Evolutionary conservation across 1,284 basidiomycete genomes (phyloP).

Genomic region (Thelephora terrestris): DNA sequence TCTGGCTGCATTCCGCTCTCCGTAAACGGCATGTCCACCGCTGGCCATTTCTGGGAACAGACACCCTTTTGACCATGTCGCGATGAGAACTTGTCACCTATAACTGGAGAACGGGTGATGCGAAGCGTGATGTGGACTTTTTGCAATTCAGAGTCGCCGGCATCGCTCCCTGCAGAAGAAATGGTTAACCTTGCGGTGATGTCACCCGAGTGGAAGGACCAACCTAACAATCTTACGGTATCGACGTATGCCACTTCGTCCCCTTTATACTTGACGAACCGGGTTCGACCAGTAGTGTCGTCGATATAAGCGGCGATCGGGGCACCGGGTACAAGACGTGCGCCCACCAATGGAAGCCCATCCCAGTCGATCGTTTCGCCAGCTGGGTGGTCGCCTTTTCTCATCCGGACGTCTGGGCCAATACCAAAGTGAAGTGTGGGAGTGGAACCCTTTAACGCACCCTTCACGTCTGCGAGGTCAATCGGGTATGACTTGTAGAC

Average conservation of each 20-base stretch:
- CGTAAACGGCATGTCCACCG: slow-evolving; percentile 97
- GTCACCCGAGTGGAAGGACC: slow-evolving; percentile 14
- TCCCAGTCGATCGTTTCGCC: slow-evolving; percentile 68
- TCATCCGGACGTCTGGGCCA: slow-evolving; percentile 61
- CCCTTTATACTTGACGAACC: slow-evolving; percentile 93
- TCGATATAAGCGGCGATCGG: slow-evolving; percentile 83
- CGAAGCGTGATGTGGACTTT: slow-evolving; percentile 93
- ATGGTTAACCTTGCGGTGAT: background rate
- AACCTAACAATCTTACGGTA: slow-evolving; percentile 86
- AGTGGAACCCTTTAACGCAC: slow-evolving; percentile 43
- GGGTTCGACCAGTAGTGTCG: slow-evolving; percentile 77
- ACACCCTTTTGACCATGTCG: slow-evolving; percentile 99
- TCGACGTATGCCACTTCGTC: slow-evolving; percentile 91
- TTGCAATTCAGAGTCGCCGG: slow-evolving; percentile 81
- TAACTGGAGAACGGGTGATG: slow-evolving; percentile 92
- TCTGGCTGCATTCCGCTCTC: slow-evolving; percentile 99
- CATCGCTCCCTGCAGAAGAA: slow-evolving; percentile 57
- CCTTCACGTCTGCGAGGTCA: slow-evolving; percentile 78
- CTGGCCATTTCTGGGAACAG: slow-evolving; percentile 98
- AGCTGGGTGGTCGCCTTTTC: slow-evolving; percentile 47
- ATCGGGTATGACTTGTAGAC: slow-evolving; percentile 94
- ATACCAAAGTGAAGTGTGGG: slow-evolving; percentile 81
- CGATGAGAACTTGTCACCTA: slow-evolving; percentile 99
- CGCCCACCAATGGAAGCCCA: slow-evolving; percentile 79
- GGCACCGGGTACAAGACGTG: slow-evolving; percentile 65